These are phyloP conservation scores for Thymus quinquecostatus DNA, from an alignment of 257 asterid species.

Conservation along the genomic window DNA sequence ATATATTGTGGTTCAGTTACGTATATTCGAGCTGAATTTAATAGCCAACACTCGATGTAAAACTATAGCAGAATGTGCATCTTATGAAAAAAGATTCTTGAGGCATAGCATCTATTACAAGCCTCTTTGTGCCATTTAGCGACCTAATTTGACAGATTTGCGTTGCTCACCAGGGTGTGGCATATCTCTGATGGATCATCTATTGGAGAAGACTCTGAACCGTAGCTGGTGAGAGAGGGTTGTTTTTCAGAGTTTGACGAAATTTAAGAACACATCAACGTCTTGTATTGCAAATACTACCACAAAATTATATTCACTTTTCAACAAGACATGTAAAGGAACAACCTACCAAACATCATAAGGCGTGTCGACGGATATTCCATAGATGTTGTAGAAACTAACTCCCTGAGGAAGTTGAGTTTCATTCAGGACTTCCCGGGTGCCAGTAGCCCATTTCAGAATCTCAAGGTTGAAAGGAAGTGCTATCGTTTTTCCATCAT, in stretches of 20 bases:
- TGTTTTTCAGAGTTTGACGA: neutral
- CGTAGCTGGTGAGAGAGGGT: constrained; percentile 59
- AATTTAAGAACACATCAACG: neutral
- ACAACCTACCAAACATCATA: constrained; percentile 78
- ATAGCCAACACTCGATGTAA: neutral
- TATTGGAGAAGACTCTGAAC: constrained; percentile 82
- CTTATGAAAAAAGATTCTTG: neutral
- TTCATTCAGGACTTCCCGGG: constrained; percentile 61
- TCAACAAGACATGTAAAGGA: neutral
- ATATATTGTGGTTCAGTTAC: neutral
- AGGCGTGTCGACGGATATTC: constrained; percentile 82
- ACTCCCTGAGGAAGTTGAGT: constrained; percentile 70
- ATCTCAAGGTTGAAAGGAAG: constrained; percentile 78
- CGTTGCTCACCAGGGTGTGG: constrained; percentile 62
- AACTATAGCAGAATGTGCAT: neutral
- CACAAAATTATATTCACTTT: neutral
- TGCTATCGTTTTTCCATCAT: constrained; percentile 61
- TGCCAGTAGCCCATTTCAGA: constrained; percentile 71
- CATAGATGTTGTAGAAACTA: constrained; percentile 80
- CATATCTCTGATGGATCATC: constrained; percentile 66
- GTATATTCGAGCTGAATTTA: neutral
- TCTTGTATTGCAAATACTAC: no score
- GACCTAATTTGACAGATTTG: neutral
- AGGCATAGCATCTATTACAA: neutral
- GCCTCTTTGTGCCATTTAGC: neutral